A percentile compares a stretch with the other conserved stretches of the same genome.
phyloP scores from a whole-genome alignment of 345 rosid genomes.

The Heritiera littoralis region DNA sequence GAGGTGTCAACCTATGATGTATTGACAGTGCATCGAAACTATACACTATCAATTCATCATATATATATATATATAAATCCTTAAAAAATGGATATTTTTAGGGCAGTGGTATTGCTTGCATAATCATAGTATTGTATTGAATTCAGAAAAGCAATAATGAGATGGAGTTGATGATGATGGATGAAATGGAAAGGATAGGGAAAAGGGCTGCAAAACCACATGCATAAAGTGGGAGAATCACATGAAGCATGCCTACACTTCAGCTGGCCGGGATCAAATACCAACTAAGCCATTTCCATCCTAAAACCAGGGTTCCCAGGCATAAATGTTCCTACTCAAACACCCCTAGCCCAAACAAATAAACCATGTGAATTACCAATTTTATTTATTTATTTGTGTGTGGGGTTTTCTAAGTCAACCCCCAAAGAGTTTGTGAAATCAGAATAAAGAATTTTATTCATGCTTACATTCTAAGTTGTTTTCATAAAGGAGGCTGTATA shows the following conservation, averaged over 20 bases:
- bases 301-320: constrained; percentile 29
- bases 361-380: constrained; percentile 13
- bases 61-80: too few relatives aligned
- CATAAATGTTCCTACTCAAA: constrained; percentile 27
- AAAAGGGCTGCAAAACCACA: constrained; percentile 45
- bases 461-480: constrained; percentile 16
- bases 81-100: too few relatives aligned
- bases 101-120: background rate
- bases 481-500: constrained; percentile 11
- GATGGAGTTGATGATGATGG: constrained; percentile 28
- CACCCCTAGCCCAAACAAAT: constrained; percentile 19
- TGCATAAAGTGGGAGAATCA: constrained; percentile 46
- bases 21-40: too few relatives aligned
- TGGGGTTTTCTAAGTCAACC: constrained; percentile 20
- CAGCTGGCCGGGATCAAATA: constrained; percentile 34
- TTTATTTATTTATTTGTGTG: background rate
- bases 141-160: background rate
- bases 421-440: background rate
- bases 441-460: background rate
- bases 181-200: constrained; percentile 14
- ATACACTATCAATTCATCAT: too few relatives aligned
- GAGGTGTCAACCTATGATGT: too few relatives aligned
- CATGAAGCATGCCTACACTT: constrained; percentile 45
- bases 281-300: constrained; percentile 18
- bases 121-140: background rate